Percentiles rank a stretch among this genome's conserved stretches.
Conservation (phyloP, 2,329 filamentous ascomycete genomes). For the Pseudofabraea citricarpa region DNA sequence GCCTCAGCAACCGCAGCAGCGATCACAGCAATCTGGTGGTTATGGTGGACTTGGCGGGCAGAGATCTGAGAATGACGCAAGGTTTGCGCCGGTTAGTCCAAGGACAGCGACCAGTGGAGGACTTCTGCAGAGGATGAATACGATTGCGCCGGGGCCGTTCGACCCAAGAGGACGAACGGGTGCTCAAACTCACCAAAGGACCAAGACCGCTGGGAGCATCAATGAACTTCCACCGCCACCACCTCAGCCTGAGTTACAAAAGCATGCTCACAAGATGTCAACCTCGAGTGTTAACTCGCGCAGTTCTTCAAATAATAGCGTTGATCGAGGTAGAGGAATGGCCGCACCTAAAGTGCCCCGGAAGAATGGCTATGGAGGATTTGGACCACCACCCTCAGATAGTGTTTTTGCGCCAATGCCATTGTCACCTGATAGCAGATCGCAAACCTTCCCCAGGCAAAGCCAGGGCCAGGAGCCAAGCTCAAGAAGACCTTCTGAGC, state of each 20-base stretch:
- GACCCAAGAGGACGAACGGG: conserved; percentile 30
- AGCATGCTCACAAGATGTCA: conserved; percentile 14
- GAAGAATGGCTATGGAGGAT: conserved; percentile 54
- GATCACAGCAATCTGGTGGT: conserved; percentile 6
- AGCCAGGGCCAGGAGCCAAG: conserved; percentile 13
- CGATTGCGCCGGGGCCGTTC: conserved; percentile 63
- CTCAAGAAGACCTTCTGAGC: conserved; percentile 19
- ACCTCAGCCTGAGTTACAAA: too few relatives aligned
- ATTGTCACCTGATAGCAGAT: conserved; percentile 22
- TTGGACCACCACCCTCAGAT: conserved; percentile 42
- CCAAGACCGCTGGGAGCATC: conserved; percentile 15
- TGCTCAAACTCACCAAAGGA: conserved; percentile 24
- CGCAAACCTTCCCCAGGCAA: conserved; percentile 26
- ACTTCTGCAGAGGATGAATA: conserved; percentile 59
- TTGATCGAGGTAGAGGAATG: conserved; percentile 13
- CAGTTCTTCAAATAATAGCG: conserved; percentile 16
- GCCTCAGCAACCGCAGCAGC: conserved; percentile 12
- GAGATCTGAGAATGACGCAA: conserved; percentile 30
- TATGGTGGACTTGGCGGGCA: conserved; percentile 11
- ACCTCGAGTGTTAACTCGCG: conserved; percentile 18
- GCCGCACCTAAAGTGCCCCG: conserved; percentile 22
- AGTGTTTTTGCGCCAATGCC: conserved; percentile 34
- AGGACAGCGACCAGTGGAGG: conserved; percentile 33
- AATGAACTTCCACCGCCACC: too few relatives aligned
- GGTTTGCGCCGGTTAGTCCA: conserved; percentile 45